Base-by-base conservation (phyloP, 2,329 filamentous ascomycete genomes). In the Stenocarpella maydis region DNA sequence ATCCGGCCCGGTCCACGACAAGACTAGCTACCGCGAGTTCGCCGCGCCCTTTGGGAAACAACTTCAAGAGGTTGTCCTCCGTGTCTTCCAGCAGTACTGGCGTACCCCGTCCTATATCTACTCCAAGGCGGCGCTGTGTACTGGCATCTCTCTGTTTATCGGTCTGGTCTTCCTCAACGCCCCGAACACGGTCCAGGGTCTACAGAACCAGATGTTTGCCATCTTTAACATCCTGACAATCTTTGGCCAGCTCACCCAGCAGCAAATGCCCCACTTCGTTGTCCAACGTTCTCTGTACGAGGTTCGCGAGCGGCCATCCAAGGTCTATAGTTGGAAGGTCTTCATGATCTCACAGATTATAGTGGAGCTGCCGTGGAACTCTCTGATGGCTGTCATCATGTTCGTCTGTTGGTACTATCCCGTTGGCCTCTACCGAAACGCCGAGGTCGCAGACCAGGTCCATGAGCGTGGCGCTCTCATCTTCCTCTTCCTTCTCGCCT, bases 21-120 rank as follows among this genome's bases (percentile, higher is more conserved):
- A 80, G 15, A 80, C 78, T 66, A 80, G 79, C 72, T 68, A 85
- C 75, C 82, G 85, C 37, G 91, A 93, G 79, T 95, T 94, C 70
- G 92, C 92, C 2, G 90, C 91, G 49, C 88, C 91, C 0, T 91
- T 94, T 75, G 73, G 72, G 9, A 76, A 81, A 15, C 92, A 95
- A 75, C 80, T 92, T 24, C 80, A 78, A 49, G 82, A 89, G 72
- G 90, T 91, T 43, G 85, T 86, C 21, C 74, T 82, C 31, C 88
- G 91, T 74, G 87, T 92, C 15, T 91, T 91, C 79, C 83, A 90
- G 73, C 90, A 92, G 76, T 92, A 92, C 82, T 93, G 90, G 90
- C 87, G 91, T 55, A 91, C 87, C 1, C 90, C 91, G 0, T 84
- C 86, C 3, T 93, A 93, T 79, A 90, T 93, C 75, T 92, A 91